These are phyloP conservation scores for Microdochium nivale DNA, from an alignment of 2,329 filamentous ascomycete species.

Conservation along the genomic window DNA sequence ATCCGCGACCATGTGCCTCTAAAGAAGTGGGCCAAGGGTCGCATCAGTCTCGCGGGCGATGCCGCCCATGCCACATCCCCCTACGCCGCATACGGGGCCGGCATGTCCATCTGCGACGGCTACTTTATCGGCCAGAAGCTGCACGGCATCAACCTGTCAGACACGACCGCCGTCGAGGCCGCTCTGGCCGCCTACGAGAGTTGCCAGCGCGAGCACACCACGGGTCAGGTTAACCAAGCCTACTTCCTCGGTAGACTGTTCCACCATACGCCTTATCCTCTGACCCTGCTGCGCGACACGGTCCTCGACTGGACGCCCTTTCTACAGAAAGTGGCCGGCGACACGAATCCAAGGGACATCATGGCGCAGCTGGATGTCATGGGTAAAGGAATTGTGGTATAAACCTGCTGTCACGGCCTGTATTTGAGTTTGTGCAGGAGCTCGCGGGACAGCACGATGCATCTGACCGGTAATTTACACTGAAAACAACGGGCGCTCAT, in stretches of 20 bases:
- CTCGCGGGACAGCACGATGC: too few species aligned
- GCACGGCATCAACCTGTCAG: constrained; percentile 1
- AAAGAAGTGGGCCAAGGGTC: constrained; percentile 8
- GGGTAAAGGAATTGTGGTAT: background rate
- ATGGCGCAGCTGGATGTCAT: background rate
- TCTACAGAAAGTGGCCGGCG: constrained; percentile 7
- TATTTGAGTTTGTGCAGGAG: too few species aligned
- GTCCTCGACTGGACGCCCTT: background rate
- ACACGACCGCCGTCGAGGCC: background rate
- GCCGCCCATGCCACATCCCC: constrained; percentile 11
- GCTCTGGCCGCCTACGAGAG: background rate
- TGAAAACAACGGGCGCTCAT: too few species aligned
- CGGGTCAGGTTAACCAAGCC: background rate
- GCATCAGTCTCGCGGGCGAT: constrained; percentile 8
- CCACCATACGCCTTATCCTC: constrained; percentile 6
- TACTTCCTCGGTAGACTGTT: constrained; percentile 6
- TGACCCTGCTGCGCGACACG: constrained; percentile 1
- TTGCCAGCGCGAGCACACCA: background rate
- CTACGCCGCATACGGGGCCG: constrained; percentile 10
- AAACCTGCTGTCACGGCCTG: too few species aligned
- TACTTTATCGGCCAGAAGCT: constrained; percentile 5
- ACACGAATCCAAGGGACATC: constrained; percentile 15
- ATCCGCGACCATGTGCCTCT: constrained; percentile 9
- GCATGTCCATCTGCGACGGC: constrained; percentile 7
- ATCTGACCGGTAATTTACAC: too few species aligned